Percentiles rank a stretch among this genome's conserved stretches.
Conservation (phyloP, 192 early-diverging fungal genomes). For the Backusella mclennaniae region DNA sequence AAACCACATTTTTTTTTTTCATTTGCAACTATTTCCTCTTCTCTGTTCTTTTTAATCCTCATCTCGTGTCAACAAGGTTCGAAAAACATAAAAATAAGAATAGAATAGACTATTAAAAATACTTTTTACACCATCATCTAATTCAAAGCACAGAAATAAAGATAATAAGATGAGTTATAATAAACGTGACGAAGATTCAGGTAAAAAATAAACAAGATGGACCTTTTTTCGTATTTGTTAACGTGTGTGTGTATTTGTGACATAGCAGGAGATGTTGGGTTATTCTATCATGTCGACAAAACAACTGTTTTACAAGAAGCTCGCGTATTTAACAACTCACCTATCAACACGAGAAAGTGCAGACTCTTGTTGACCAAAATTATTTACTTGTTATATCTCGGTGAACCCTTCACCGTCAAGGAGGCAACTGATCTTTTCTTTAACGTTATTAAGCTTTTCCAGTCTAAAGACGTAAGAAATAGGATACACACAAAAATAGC, state of each 20-base stretch:
- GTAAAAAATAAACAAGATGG: constrained; percentile 28
- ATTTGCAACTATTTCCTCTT: not conserved
- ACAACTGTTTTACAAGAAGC: constrained; percentile 93
- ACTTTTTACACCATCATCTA: not conserved
- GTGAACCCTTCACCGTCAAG: constrained; percentile 82
- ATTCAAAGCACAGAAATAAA: not conserved
- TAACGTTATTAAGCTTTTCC: constrained; percentile 96
- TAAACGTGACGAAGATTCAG: constrained; percentile 71
- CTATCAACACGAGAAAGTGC: constrained; percentile 94
- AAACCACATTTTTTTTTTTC: not conserved
- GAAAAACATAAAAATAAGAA: not conserved
- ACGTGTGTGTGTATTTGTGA: not conserved
- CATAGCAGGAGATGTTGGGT: constrained; percentile 55
- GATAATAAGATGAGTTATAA: constrained; percentile 49
- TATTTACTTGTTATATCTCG: constrained; percentile 87
- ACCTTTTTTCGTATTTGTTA: not conserved
- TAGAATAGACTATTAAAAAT: not conserved
- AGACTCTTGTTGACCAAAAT: constrained; percentile 91
- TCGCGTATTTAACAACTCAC: constrained; percentile 93
- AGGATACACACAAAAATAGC: not conserved
- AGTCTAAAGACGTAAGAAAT: constrained; percentile 78
- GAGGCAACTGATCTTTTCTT: constrained; percentile 99
- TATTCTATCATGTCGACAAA: constrained; percentile 89
- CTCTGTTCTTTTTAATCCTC: not conserved
- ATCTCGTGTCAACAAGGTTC: constrained; percentile 1